phyloP scores from a whole-genome alignment of 1,284 basidiomycete genomes.

The Erythrobasidium hasegawianum region DNA sequence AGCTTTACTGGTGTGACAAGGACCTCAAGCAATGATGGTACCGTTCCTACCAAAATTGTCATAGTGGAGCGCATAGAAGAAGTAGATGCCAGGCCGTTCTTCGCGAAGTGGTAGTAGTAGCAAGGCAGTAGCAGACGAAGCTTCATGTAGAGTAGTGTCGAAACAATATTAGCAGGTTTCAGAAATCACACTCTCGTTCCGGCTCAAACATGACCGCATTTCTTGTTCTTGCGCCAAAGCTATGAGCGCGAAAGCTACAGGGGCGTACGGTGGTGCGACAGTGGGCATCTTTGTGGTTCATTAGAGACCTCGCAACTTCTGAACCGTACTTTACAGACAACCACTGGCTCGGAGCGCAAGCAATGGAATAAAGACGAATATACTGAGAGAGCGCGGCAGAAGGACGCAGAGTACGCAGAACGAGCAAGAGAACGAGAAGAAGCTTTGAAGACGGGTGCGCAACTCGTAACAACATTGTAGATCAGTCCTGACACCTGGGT shows the following conservation, averaged over 20 bases:
- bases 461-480: too few species aligned
- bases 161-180: background rate
- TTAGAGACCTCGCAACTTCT: background rate
- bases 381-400: slow-evolving; percentile 42
- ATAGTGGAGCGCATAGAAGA: slow-evolving; percentile 32
- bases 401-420: slow-evolving; percentile 32
- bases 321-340: slow-evolving; percentile 5
- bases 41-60: slow-evolving; percentile 17
- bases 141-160: background rate
- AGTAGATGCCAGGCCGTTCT: slow-evolving; percentile 26
- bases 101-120: slow-evolving; percentile 12
- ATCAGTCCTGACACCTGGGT: background rate
- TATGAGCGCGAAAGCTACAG: background rate
- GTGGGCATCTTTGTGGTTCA: background rate
- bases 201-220: background rate
- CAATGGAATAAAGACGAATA: slow-evolving; percentile 47
- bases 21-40: background rate
- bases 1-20: background rate
- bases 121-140: background rate
- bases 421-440: slow-evolving; percentile 39
- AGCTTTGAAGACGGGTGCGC: slow-evolving; percentile 40
- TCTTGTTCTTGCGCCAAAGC: background rate
- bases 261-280: background rate
- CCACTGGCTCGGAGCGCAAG: slow-evolving; percentile 32
- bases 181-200: background rate